phyloP scores from a whole-genome alignment of 2,329 filamentous ascomycete genomes.

The Phyllosticta capitalensis region DNA sequence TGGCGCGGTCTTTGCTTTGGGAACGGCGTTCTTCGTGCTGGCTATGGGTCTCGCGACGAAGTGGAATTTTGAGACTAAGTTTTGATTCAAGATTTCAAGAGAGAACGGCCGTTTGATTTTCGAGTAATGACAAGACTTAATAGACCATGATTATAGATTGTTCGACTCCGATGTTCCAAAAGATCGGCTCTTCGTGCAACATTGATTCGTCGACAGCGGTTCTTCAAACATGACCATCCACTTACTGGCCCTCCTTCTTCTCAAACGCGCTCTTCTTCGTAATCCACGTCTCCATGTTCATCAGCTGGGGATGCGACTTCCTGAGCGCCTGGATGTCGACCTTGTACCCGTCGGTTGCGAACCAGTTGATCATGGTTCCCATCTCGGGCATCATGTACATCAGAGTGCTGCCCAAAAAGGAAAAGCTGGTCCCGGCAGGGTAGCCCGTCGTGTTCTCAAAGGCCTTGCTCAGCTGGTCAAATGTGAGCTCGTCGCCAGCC shows the following conservation, averaged over 20 bases:
- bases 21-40: slow-evolving; percentile 14
- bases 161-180: background rate
- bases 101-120: background rate
- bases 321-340: slow-evolving; percentile 36
- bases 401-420: slow-evolving; percentile 31
- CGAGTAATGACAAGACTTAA: background rate
- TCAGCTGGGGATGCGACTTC: slow-evolving; percentile 36
- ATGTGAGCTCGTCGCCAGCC: slow-evolving; percentile 44
- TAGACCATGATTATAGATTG: background rate
- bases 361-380: slow-evolving; percentile 43
- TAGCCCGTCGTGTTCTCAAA: slow-evolving; percentile 40
- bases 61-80: slow-evolving; percentile 11
- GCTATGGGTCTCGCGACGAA: slow-evolving; percentile 15
- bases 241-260: background rate
- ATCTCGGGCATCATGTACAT: slow-evolving; percentile 36
- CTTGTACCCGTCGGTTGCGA: slow-evolving; percentile 37
- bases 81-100: background rate
- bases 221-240: background rate
- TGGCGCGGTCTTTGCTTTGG: slow-evolving; percentile 15
- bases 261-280: slow-evolving; percentile 35
- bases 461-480: slow-evolving; percentile 34
- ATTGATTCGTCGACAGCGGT: background rate
- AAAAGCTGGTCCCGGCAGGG: slow-evolving; percentile 34
- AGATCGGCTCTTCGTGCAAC: too few relatives aligned
- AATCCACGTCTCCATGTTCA: slow-evolving; percentile 41